These are phyloP conservation scores for Zygoascus ofunaensis DNA, from an alignment of 805 yeast genomes.

Conservation along the genomic window DNA sequence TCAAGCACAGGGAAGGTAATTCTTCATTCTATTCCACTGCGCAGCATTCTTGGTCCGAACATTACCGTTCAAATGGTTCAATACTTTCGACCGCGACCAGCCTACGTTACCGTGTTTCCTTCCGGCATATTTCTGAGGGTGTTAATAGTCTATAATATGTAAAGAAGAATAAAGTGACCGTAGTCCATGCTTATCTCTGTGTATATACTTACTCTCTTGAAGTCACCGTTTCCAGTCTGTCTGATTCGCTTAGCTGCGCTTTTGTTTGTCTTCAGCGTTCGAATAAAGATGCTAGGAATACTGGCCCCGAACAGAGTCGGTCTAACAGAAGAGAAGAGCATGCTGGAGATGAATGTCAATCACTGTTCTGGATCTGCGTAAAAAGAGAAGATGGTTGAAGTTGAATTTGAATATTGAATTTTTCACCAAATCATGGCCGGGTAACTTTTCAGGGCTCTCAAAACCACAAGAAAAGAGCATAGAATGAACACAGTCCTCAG, in stretches of 20 bases:
- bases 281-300: neutral
- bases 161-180: neutral
- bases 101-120: slow-evolving; percentile 91
- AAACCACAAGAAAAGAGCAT: no score
- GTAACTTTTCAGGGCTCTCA: no score
- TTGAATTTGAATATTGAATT: no score
- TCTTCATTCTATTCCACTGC: slow-evolving; percentile 9
- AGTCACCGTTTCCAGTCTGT: slow-evolving; percentile 56
- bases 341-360: no score
- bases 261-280: slow-evolving; percentile 55
- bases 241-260: slow-evolving; percentile 84
- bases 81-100: slow-evolving; percentile 52
- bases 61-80: slow-evolving; percentile 51
- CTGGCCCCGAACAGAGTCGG: neutral
- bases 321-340: neutral
- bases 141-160: neutral
- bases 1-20: slow-evolving; percentile 10
- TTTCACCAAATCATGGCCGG: no score
- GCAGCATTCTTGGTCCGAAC: slow-evolving; percentile 38
- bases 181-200: no score
- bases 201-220: slow-evolving; percentile 38
- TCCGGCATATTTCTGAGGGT: slow-evolving; percentile 55
- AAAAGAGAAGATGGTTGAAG: no score
- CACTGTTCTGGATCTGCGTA: no score
- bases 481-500: no score